Conservation (phyloP, 257 asterid genomes). For the Gardenia jasminoides region DNA sequence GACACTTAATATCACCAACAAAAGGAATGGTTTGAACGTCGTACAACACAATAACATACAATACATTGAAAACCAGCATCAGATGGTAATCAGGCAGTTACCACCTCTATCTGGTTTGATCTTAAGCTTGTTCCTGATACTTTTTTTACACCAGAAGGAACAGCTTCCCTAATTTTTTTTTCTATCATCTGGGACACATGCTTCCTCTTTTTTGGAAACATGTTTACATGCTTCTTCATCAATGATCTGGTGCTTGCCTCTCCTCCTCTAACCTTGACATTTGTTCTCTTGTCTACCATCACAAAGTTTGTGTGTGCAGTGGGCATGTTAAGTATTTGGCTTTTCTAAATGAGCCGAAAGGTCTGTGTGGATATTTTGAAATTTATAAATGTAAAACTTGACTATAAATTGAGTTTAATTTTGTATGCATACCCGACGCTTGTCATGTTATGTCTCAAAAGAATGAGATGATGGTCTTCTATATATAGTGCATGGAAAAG, state of each 20-base stretch:
- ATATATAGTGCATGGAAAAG: background rate
- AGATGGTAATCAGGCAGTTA: background rate
- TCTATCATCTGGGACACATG: background rate
- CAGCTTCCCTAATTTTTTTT: background rate
- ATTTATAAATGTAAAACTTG: no score
- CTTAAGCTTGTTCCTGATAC: background rate
- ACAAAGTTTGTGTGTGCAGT: background rate
- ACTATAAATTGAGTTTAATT: no score
- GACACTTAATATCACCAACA: no score
- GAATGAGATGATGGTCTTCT: background rate
- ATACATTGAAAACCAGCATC: no score
- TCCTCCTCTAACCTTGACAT: background rate
- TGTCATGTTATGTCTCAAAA: background rate
- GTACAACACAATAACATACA: no score
- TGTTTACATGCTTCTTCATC: background rate
- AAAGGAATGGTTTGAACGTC: no score
- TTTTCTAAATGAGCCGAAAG: background rate
- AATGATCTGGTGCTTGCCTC: no score
- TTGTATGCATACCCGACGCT: no score
- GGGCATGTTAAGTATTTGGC: background rate
- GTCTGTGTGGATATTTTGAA: no score
- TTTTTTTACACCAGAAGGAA: background rate
- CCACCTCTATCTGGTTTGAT: background rate
- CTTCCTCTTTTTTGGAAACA: background rate
- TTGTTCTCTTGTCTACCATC: background rate